These are phyloP conservation scores for Corchorus olitorius DNA, from an alignment of 345 rosid genomes.

Conservation along the genomic window DNA sequence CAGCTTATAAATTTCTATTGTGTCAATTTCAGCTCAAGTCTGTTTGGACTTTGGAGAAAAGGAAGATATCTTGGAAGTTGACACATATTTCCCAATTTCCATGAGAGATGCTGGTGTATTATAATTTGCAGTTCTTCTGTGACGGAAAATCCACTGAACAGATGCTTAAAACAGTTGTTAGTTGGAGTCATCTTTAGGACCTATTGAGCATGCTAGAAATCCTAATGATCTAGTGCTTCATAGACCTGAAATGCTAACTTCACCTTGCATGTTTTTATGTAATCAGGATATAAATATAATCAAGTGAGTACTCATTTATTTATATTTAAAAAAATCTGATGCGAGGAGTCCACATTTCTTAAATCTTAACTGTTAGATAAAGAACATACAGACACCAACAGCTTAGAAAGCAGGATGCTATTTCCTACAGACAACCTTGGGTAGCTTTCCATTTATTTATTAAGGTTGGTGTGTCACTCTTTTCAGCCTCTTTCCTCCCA, in stretches of 20 bases:
- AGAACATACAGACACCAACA: neutral
- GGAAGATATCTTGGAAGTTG: neutral
- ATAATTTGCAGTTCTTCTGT: neutral
- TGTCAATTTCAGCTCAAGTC: neutral
- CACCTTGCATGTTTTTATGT: neutral
- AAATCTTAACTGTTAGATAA: neutral
- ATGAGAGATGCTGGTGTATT: neutral
- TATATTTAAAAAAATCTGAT: neutral
- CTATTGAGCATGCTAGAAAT: neutral
- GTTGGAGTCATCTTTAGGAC: neutral
- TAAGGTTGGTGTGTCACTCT: neutral
- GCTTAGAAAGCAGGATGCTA: neutral
- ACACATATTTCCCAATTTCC: neutral
- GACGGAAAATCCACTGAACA: neutral
- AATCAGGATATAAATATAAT: neutral
- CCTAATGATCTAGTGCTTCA: neutral
- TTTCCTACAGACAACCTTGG: neutral
- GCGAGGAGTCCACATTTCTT: neutral
- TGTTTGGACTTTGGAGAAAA: neutral
- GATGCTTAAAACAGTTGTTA: neutral
- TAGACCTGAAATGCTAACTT: neutral
- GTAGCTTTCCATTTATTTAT: neutral
- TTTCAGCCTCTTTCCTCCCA: neutral
- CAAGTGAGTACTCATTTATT: neutral
- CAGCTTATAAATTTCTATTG: conserved; percentile 4